Evolutionary conservation across 768 basidiomycete genomes (phyloP).

Genomic region (Pleurotus citrinopileatus): DNA sequence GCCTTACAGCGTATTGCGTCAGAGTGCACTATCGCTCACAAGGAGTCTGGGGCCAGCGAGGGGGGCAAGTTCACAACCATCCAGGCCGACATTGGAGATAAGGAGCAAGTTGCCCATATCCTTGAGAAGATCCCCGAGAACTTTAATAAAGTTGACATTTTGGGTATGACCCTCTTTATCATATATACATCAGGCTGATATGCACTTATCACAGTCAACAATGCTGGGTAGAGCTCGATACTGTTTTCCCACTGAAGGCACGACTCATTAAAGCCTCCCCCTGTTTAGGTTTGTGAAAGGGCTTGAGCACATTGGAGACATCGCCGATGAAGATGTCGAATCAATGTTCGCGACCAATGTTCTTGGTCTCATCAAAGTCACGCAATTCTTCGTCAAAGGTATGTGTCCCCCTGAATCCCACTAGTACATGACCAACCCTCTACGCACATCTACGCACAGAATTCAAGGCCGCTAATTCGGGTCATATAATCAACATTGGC

Average conservation of each 20-base stretch:
- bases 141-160: slow-evolving; percentile 75
- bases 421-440: not conserved
- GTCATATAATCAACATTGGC: slow-evolving; percentile 94
- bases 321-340: slow-evolving; percentile 75
- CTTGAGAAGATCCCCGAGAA: slow-evolving; percentile 70
- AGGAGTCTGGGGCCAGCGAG: slow-evolving; percentile 63
- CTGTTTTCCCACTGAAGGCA: not conserved
- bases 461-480: slow-evolving; percentile 73
- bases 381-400: slow-evolving; percentile 71
- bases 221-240: slow-evolving; percentile 61
- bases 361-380: slow-evolving; percentile 79
- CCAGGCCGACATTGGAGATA: slow-evolving; percentile 80
- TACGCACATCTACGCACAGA: slow-evolving; percentile 35
- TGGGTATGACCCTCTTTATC: slow-evolving; percentile 44
- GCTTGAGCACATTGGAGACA: slow-evolving; percentile 80
- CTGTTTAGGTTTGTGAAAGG: slow-evolving; percentile 63
- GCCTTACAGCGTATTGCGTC: slow-evolving; percentile 69
- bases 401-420: not conserved
- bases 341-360: slow-evolving; percentile 83
- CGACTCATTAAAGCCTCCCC: not conserved
- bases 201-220: slow-evolving; percentile 46
- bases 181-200: slow-evolving; percentile 11
- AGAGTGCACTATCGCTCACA: slow-evolving; percentile 66
- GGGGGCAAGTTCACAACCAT: slow-evolving; percentile 79
- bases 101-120: slow-evolving; percentile 62